phyloP scores from a whole-genome alignment of 805 yeast species.

The Starmerella khaoyaiensis region DNA sequence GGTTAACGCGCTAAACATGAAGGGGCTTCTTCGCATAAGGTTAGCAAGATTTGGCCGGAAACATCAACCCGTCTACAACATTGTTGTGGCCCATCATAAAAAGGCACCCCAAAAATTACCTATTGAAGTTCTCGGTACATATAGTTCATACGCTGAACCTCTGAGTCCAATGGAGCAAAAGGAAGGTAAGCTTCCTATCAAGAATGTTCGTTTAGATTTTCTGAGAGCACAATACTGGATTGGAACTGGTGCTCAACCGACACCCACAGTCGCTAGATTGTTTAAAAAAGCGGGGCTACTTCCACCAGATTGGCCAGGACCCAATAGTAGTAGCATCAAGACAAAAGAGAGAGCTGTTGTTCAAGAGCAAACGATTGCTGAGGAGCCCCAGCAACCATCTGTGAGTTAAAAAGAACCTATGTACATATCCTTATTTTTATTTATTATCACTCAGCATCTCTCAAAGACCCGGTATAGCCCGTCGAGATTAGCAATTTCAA shows the following conservation, averaged over 20 bases:
- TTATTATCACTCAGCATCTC: conserved; percentile 41
- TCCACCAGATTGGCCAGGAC: conserved; percentile 34
- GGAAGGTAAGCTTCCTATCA: conserved; percentile 45
- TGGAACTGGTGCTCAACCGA: conserved; percentile 93
- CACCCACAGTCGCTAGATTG: conserved; percentile 63
- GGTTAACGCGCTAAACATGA: too few relatives aligned
- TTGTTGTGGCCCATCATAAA: conserved; percentile 66
- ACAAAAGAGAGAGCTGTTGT: conserved; percentile 10
- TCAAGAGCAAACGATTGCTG: conserved; percentile 13
- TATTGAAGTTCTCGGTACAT: conserved; percentile 89
- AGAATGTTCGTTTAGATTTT: conserved; percentile 75
- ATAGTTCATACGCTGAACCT: conserved; percentile 70
- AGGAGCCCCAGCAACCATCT: conserved; percentile 18
- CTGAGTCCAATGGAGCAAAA: conserved; percentile 48
- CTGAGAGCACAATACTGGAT: conserved; percentile 89
- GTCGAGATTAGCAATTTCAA: conserved; percentile 83
- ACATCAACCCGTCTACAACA: conserved; percentile 78
- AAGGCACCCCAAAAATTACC: conserved; percentile 75
- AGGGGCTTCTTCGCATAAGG: conserved; percentile 73
- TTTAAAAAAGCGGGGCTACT: conserved; percentile 55
- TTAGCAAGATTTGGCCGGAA: conserved; percentile 87
- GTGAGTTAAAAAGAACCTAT: conserved; percentile 12
- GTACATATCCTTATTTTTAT: conserved; percentile 8
- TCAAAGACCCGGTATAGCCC: conserved; percentile 87
- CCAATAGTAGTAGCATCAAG: conserved; percentile 13